These are phyloP conservation scores for Ustilago vetiveriae DNA, from an alignment of 1,284 basidiomycete genomes.

Conservation along the genomic window DNA sequence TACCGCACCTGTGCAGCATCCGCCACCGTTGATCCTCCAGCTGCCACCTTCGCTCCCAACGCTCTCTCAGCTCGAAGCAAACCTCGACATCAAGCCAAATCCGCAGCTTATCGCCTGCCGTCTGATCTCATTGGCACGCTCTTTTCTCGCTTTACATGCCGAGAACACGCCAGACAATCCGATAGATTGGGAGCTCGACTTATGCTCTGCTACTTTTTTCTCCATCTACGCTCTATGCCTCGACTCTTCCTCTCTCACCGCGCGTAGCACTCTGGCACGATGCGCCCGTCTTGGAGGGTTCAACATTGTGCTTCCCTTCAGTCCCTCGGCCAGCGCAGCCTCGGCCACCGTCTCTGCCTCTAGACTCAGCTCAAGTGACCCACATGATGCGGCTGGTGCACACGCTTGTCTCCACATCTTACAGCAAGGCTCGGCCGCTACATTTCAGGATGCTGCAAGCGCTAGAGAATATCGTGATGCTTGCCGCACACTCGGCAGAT, in stretches of 20 bases:
- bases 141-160: constrained; percentile 20
- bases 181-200: constrained; percentile 34
- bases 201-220: constrained; percentile 59
- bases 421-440: constrained; percentile 50
- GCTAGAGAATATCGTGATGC: constrained; percentile 60
- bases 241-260: constrained; percentile 37
- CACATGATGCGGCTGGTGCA: constrained; percentile 48
- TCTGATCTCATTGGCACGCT: constrained; percentile 34
- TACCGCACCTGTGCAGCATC: constrained; percentile 6
- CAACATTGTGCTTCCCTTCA: constrained; percentile 56
- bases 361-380: constrained; percentile 34
- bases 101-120: constrained; percentile 28
- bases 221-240: constrained; percentile 53
- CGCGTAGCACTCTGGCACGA: constrained; percentile 48
- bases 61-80: constrained; percentile 17
- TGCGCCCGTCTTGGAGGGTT: constrained; percentile 58
- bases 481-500: constrained; percentile 47
- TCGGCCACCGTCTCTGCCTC: constrained; percentile 26
- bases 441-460: constrained; percentile 51
- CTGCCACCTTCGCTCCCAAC: constrained; percentile 39
- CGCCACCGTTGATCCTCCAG: constrained; percentile 8
- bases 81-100: constrained; percentile 12
- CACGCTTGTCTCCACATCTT: constrained; percentile 59
- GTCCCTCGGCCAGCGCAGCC: constrained; percentile 48
- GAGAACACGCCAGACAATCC: constrained; percentile 11